Evolutionary conservation across 768 basidiomycete genomes (phyloP).

Genomic region (Rhizopogon vesiculosus): DNA sequence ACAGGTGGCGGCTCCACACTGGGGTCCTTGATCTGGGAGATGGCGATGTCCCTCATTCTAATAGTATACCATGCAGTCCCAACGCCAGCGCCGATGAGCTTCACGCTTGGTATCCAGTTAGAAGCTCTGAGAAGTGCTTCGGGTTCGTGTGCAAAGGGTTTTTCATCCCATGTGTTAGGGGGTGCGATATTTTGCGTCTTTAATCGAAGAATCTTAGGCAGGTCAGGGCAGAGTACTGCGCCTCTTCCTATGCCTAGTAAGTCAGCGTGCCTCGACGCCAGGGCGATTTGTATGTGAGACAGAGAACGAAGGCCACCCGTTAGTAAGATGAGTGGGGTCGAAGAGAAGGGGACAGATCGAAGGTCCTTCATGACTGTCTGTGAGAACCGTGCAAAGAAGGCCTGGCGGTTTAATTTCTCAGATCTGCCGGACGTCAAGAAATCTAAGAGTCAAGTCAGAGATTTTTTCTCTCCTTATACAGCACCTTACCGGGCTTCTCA

Average conservation of each 20-base stretch:
- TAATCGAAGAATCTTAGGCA: conserved; percentile 40
- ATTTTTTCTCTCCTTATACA: conserved; percentile 11
- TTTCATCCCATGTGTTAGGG: conserved; percentile 11
- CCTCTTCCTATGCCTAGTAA: conserved; percentile 74
- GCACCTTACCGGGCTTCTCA: conserved; percentile 59
- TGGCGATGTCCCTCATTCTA: conserved; percentile 48
- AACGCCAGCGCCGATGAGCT: conserved; percentile 61
- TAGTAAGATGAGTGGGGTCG: conserved; percentile 62
- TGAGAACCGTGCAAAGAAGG: conserved; percentile 70
- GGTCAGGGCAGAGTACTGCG: conserved; percentile 56
- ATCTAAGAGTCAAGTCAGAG: conserved; percentile 25
- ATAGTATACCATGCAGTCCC: conserved; percentile 65
- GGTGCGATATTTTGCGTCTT: conserved; percentile 2
- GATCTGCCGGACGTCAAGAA: conserved; percentile 31
- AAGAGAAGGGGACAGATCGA: conserved; percentile 10
- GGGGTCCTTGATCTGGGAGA: conserved; percentile 4
- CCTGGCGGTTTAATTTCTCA: conserved; percentile 49
- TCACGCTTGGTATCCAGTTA: conserved; percentile 39
- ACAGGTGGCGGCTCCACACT: conserved; percentile 6
- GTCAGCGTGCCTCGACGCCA: conserved; percentile 56
- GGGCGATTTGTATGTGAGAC: conserved; percentile 46
- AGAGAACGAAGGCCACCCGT: conserved; percentile 76
- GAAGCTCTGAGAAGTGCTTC: conserved; percentile 15
- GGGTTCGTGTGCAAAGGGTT: conserved; percentile 38
- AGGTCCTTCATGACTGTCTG: conserved; percentile 39